Evolutionary conservation across 2,329 filamentous ascomycete species (phyloP).

Genomic region (Arthrobotrys iridis): DNA sequence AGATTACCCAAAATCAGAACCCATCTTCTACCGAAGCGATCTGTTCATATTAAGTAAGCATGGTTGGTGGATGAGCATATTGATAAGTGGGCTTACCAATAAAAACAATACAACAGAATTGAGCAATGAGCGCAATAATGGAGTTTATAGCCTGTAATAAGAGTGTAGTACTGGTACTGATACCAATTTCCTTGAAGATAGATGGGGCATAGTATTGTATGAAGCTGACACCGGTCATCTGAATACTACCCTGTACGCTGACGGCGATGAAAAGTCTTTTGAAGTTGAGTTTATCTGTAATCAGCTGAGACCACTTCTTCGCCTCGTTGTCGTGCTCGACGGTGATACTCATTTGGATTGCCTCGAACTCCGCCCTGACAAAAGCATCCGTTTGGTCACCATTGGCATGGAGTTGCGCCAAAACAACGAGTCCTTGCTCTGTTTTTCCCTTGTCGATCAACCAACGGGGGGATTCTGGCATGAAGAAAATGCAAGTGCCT

Average conservation of each 20-base stretch:
- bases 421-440: constrained; percentile 72
- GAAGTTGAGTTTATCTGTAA: constrained; percentile 73
- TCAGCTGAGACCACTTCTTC: constrained; percentile 76
- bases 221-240: constrained; percentile 79
- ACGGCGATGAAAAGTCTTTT: constrained; percentile 76
- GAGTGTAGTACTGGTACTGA: constrained; percentile 71
- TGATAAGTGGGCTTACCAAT: too few species aligned
- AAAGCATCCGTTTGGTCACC: constrained; percentile 74
- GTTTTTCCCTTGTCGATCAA: constrained; percentile 76
- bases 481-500: constrained; percentile 74
- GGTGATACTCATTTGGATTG: constrained; percentile 74
- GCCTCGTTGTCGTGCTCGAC: constrained; percentile 75
- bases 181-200: constrained; percentile 77
- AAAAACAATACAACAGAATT: constrained; percentile 73
- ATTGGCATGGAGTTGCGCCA: constrained; percentile 76
- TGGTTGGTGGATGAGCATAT: too few species aligned
- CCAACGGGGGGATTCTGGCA: constrained; percentile 79
- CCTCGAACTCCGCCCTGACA: constrained; percentile 76
- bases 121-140: constrained; percentile 74
- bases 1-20: constrained; percentile 78
- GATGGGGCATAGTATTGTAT: constrained; percentile 78
- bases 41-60: constrained; percentile 59
- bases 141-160: constrained; percentile 80
- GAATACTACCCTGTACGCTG: constrained; percentile 74
- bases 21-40: constrained; percentile 76